Evolutionary conservation across 2,329 filamentous ascomycete genomes (phyloP).

Genomic region (Canariomyces notabilis): DNA sequence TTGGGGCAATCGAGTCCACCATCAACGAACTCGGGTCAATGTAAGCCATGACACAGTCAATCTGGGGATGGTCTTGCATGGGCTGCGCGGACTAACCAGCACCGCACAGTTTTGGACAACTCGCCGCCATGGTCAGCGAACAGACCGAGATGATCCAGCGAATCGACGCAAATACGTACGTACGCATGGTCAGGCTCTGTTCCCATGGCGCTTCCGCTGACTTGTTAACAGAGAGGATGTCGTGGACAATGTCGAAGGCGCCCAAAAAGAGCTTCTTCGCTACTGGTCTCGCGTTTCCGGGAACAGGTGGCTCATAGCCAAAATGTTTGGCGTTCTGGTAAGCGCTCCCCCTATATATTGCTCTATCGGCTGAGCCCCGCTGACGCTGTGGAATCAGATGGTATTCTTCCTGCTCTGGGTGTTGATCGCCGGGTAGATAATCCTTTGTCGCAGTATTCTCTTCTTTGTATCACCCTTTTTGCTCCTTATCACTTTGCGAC

Average conservation of each 20-base stretch:
- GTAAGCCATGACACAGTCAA: constrained; percentile 9
- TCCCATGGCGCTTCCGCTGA: constrained; percentile 3
- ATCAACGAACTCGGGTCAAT: constrained; percentile 77
- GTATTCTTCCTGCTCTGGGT: constrained; percentile 29
- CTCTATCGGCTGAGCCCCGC: background rate
- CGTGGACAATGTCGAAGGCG: constrained; percentile 96
- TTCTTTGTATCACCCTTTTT: constrained; percentile 19
- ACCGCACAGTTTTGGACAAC: constrained; percentile 74
- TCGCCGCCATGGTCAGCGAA: constrained; percentile 94
- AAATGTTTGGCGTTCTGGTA: constrained; percentile 83
- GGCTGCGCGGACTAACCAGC: background rate
- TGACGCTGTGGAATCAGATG: constrained; percentile 19
- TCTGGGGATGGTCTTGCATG: background rate
- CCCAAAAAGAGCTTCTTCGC: constrained; percentile 89
- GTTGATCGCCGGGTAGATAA: constrained; percentile 27
- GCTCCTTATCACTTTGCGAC: constrained; percentile 13
- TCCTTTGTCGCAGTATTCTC: constrained; percentile 13
- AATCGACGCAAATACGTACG: constrained; percentile 73
- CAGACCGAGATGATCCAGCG: constrained; percentile 97
- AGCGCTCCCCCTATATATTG: constrained; percentile 46
- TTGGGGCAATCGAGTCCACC: constrained; percentile 93
- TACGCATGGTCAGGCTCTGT: background rate
- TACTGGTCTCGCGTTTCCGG: constrained; percentile 94
- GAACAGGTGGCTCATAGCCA: constrained; percentile 91
- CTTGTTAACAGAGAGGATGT: constrained; percentile 67